Evolutionary conservation across 305 asterid genomes (phyloP).

Genomic region (Stenogyne calaminthoides): DNA sequence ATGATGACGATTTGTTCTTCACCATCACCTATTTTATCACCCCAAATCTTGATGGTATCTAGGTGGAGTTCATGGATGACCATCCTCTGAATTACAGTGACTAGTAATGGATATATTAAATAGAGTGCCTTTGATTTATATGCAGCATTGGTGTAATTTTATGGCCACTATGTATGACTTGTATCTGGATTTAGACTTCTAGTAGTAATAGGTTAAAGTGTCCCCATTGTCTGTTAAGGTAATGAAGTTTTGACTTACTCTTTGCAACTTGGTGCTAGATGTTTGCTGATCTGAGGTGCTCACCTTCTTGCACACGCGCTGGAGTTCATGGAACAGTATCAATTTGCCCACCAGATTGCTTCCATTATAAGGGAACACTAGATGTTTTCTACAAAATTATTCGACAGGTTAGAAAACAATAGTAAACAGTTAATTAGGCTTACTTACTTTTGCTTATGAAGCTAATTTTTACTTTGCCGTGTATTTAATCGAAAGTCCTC

Average conservation of each 20-base stretch:
- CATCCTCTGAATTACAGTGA: not conserved
- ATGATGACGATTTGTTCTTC: not conserved
- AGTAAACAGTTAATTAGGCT: not conserved
- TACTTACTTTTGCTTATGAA: not conserved
- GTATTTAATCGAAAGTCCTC: too few species aligned
- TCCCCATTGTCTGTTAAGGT: not conserved
- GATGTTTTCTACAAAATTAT: slow-evolving; percentile 90
- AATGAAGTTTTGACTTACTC: slow-evolving; percentile 16
- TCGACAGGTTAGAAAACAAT: slow-evolving; percentile 72
- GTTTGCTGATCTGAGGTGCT: slow-evolving; percentile 98
- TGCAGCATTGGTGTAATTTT: slow-evolving; percentile 12
- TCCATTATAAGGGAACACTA: slow-evolving; percentile 88
- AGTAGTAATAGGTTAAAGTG: not conserved
- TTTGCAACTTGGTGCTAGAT: slow-evolving; percentile 51
- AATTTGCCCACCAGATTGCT: slow-evolving; percentile 94
- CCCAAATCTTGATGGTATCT: not conserved
- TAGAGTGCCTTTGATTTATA: slow-evolving; percentile 13
- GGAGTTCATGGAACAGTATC: slow-evolving; percentile 95
- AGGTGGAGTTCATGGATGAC: not conserved
- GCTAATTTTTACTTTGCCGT: too few species aligned
- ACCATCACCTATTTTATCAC: not conserved
- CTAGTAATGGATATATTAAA: not conserved
- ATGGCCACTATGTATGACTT: not conserved
- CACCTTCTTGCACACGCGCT: slow-evolving; percentile 93
- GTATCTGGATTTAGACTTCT: not conserved